Conservation (phyloP, 441 rosid species). For the Lepidium campestre region DNA sequence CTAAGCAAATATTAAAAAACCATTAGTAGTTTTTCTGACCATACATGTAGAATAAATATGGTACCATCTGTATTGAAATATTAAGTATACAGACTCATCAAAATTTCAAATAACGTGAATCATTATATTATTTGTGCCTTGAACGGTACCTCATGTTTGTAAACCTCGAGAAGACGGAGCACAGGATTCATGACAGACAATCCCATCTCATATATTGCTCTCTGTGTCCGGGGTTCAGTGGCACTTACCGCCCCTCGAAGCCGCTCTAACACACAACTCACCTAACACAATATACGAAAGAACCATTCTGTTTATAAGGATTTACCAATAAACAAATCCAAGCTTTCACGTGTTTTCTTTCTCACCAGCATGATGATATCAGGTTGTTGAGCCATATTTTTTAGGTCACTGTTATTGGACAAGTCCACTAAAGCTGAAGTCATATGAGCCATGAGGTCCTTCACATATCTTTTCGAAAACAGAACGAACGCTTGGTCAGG, state of each 20-base stretch:
- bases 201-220: constrained; percentile 91
- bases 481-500: constrained; percentile 19
- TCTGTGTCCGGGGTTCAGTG: constrained; percentile 89
- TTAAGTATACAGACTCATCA: background rate
- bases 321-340: background rate
- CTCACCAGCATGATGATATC: constrained; percentile 77
- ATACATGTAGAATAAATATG: background rate
- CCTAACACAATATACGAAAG: constrained; percentile 44
- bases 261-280: constrained; percentile 83
- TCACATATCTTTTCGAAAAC: constrained; percentile 59
- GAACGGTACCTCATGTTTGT: constrained; percentile 81
- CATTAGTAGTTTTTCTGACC: background rate
- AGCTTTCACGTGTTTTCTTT: constrained; percentile 10
- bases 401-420: constrained; percentile 68
- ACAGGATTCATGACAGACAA: constrained; percentile 61
- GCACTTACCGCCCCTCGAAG: constrained; percentile 96
- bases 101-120: background rate
- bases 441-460: constrained; percentile 74
- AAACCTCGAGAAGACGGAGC: constrained; percentile 80
- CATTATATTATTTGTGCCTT: constrained; percentile 7
- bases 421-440: constrained; percentile 64
- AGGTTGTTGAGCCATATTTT: constrained; percentile 76
- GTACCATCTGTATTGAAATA: background rate
- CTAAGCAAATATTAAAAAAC: constrained; percentile 39
- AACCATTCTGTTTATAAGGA: constrained; percentile 13